These are phyloP conservation scores for Zea mays DNA, from an alignment of 176 grass and related monocot species.

Conservation along the genomic window Zm-B73-REFERENCE-NAM-5.0 NC_050101.1:106798501-106799000, in stretches of 20 bases:
- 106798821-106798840: not conserved
- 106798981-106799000: not conserved
- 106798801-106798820: not conserved
- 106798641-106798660: constrained; percentile 15
- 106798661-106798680: constrained; percentile 18
- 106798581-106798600: not conserved
- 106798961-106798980: not conserved
- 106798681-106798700: not conserved
- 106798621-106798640: constrained; percentile 32
- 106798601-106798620: not conserved
- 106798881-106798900: not conserved
- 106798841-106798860: not conserved
- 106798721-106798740: not conserved
- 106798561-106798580: not conserved
- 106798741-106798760: constrained; percentile 1
- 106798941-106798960: not conserved
- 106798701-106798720: not conserved
- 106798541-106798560: not conserved
- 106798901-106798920: not conserved
- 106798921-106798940: not conserved
- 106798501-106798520: constrained; percentile 19
- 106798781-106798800: not conserved
- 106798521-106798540: not conserved
- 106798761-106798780: not conserved
- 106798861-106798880: not conserved